Evolutionary conservation across 352 stramenopile species (phyloP), one percentile per base, ranked within the genome.

Genomic region (Phytophthora parvispora): DNA sequence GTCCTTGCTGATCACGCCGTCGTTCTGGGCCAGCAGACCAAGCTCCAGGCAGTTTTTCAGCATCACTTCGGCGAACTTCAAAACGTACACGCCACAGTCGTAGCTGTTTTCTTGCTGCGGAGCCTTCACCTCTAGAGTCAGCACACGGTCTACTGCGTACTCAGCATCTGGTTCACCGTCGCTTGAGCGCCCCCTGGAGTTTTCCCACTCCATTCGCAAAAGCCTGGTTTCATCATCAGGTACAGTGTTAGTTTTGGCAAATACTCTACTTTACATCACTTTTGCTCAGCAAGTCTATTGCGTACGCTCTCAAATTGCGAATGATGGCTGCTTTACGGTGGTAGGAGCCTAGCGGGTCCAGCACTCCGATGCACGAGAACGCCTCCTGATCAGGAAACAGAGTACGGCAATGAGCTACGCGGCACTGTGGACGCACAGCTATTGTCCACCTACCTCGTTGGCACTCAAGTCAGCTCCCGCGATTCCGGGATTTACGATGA

Each of bases 321-420:
- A 80, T 36, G 51, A 95, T 93, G 5, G 73, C 66, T 34, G 64
- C 50, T 64, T 81, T 87, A 51, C 74, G 86, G 65, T 95, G 87
- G 57, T 93, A 95, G 8, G 69, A 75, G 9, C 86, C 86, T 9
- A 95, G 86, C 32, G 87, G 84, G 65, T 95, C 87, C 29, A 95
- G 58, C 29, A 93, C 64, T 24, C 78, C 82, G 13, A 95, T 86
- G 51, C 85, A 91, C 28, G 85, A 80, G 53, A 69, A 69, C 2
- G 80, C 68, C 7, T 90, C 60, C 76, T 77, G 56, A n/a, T 40
- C 25, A 53, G 36, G 61, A 61, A 45, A 60, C 15, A 24, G 4
- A 22, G 22, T 6, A 42, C 28, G 64, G 25, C 28, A 28, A 6
- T 64, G 22, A 47, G 16, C 50, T 51, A 1, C 31, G 28, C 6